Evolutionary conservation across 2,329 filamentous ascomycete genomes (phyloP).

Genomic region (Colletotrichum chrysophilum): DNA sequence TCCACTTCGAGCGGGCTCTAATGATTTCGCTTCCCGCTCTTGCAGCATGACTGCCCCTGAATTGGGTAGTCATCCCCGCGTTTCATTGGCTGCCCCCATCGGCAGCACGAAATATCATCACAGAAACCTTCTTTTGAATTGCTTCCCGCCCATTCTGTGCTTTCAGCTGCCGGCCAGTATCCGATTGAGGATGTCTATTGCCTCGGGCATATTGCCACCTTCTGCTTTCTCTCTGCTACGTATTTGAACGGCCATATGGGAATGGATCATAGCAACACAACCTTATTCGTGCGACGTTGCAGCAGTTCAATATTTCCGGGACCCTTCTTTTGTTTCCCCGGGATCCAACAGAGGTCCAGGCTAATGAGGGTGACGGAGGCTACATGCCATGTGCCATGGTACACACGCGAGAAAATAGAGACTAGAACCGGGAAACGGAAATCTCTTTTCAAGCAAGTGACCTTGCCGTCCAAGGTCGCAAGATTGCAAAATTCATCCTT

Average conservation of each 20-base stretch:
- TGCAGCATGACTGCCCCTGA: conserved; percentile 6
- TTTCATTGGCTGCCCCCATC: conserved; percentile 8
- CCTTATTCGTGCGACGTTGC: conserved; percentile 12
- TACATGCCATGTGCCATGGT: background rate
- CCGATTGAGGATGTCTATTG: background rate
- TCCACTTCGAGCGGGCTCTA: conserved; percentile 6
- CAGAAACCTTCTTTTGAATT: background rate
- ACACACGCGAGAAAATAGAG: background rate
- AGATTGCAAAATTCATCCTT: conserved; percentile 12
- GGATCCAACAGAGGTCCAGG: background rate
- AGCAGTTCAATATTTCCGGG: conserved; percentile 1
- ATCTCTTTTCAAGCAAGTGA: conserved; percentile 7
- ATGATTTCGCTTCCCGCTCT: conserved; percentile 18
- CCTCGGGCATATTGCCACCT: background rate
- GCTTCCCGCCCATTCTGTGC: background rate
- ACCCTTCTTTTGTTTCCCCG: conserved; percentile 12
- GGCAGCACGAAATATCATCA: background rate
- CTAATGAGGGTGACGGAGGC: background rate
- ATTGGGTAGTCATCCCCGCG: conserved; percentile 19
- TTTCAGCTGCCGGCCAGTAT: background rate
- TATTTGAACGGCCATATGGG: background rate
- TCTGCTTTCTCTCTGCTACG: background rate
- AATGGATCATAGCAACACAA: background rate
- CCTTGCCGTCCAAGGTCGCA: conserved; percentile 4
- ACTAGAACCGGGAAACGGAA: background rate